Percentiles rank a stretch among this genome's conserved stretches.
Evolutionary conservation across 441 rosid genomes (phyloP).

Genomic region (Euphorbia corollata): DNA sequence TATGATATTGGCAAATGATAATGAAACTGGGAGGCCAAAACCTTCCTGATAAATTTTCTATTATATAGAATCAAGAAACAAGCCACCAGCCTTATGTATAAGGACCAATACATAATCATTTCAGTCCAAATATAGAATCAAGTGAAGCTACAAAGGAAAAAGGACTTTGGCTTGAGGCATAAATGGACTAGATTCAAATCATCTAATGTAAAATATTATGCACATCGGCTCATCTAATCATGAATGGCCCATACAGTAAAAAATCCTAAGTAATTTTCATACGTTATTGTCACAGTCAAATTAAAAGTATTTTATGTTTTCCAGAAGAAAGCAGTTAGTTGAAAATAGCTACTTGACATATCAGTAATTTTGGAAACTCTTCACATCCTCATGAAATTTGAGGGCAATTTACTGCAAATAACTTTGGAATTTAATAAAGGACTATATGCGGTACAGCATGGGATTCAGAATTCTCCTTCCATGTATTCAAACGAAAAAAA

Average conservation of each 20-base stretch:
- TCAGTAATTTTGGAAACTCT: background rate
- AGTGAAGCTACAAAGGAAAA: background rate
- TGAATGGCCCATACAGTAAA: no score
- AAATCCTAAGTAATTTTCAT: background rate
- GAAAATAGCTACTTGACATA: background rate
- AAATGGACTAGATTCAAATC: background rate
- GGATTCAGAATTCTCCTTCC: background rate
- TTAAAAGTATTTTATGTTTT: background rate
- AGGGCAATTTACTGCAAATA: background rate
- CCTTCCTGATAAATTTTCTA: background rate
- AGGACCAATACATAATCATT: slow-evolving; percentile 3
- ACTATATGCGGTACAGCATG: no score
- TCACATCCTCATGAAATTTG: background rate
- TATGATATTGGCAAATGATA: background rate
- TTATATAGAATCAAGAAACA: background rate
- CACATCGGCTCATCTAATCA: no score
- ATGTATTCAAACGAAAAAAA: slow-evolving; percentile 6
- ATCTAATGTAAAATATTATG: no score
- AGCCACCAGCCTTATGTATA: background rate
- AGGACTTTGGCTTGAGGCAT: background rate
- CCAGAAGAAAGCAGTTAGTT: background rate
- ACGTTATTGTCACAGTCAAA: background rate
- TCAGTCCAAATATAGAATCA: background rate
- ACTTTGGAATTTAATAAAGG: background rate
- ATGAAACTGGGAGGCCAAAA: background rate